Evolutionary conservation across 1,139 yeast genomes (phyloP).

Genomic region (Yamadazyma aaseri): DNA sequence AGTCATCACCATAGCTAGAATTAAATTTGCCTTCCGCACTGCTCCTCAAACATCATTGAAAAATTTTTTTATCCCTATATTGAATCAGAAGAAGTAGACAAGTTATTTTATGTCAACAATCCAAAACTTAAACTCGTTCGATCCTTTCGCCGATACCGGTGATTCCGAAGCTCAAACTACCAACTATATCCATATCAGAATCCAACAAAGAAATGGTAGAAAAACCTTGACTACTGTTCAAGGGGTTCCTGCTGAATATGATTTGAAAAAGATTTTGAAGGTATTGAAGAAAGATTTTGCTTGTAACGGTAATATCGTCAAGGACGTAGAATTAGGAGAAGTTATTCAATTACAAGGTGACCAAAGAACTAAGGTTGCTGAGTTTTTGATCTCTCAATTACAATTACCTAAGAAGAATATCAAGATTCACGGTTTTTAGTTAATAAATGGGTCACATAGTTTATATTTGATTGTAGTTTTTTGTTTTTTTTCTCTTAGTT

Average conservation of each 20-base stretch:
- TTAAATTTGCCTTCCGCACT: background rate
- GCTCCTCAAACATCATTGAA: background rate
- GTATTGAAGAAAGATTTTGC: constrained; percentile 97
- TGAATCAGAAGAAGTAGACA: background rate
- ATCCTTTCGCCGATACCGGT: constrained; percentile 99
- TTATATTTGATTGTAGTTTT: background rate
- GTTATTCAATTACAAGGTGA: constrained; percentile 98
- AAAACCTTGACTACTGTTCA: constrained; percentile 98
- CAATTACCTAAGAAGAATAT: constrained; percentile 93
- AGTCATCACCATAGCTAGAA: background rate
- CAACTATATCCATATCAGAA: constrained; percentile 96
- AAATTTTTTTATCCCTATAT: constrained; percentile 1
- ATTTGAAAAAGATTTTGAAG: constrained; percentile 87
- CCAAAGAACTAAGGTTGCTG: constrained; percentile 95
- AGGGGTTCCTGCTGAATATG: constrained; percentile 95
- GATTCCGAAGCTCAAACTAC: constrained; percentile 97
- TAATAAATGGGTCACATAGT: constrained; percentile 1
- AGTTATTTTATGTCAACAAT: constrained; percentile 71
- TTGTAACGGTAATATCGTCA: constrained; percentile 97
- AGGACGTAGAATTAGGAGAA: constrained; percentile 94
- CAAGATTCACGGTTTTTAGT: constrained; percentile 92
- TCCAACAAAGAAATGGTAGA: constrained; percentile 99
- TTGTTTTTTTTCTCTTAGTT: background rate
- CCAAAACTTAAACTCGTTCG: constrained; percentile 96
- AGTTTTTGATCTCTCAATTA: constrained; percentile 83